Conservation (phyloP, 108 stramenopile species). For the Parietichytrium sp. region DNA sequence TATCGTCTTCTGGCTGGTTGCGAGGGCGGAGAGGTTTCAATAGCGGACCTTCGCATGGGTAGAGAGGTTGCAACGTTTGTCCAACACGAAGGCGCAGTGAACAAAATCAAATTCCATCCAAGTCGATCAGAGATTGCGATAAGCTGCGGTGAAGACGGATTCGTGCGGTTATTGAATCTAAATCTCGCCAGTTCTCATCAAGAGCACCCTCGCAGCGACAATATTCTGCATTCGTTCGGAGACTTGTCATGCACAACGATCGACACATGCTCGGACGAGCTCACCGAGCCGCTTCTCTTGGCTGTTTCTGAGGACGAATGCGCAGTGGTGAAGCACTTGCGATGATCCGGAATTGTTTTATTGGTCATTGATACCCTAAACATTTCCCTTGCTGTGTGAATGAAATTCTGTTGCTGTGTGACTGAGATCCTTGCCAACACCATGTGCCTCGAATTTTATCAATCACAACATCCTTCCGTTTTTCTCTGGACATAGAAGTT, state of each 20-base stretch:
- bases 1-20: background rate
- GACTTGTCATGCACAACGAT: background rate
- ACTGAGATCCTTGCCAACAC: no score
- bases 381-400: no score
- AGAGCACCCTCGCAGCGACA: background rate
- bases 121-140: background rate
- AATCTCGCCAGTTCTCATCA: background rate
- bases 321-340: no score
- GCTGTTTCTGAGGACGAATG: background rate
- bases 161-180: background rate
- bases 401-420: no score
- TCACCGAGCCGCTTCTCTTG: background rate
- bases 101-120: background rate
- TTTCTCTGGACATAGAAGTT: no score
- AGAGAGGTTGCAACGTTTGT: background rate
- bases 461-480: no score
- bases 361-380: no score
- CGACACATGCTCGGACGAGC: constrained; percentile 21
- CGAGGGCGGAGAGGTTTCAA: background rate
- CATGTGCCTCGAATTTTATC: no score
- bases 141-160: background rate
- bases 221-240: constrained; percentile 8
- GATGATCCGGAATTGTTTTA: no score
- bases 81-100: background rate
- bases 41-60: background rate